phyloP scores from a whole-genome alignment of 2,329 filamentous ascomycete genomes.

The Trematosphaeria pertusa region DNA sequence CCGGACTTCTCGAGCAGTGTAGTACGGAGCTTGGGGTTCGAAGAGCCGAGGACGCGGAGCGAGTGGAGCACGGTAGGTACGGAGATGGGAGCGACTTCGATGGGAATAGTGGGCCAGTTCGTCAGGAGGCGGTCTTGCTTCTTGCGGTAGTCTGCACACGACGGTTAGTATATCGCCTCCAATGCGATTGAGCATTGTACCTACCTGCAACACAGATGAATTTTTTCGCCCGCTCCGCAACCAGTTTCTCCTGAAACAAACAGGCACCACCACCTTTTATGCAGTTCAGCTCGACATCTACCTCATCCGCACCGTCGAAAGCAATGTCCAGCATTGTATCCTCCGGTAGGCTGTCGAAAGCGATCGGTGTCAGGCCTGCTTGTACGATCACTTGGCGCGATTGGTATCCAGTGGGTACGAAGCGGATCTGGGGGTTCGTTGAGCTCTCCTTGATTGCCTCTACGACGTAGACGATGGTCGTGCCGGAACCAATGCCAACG shows the following conservation, averaged over 20 bases:
- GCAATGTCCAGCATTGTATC: slow-evolving; percentile 78
- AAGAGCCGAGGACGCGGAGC: slow-evolving; percentile 75
- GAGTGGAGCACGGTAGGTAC: slow-evolving; percentile 77
- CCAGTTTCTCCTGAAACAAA: slow-evolving; percentile 96
- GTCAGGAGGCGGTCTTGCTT: slow-evolving; percentile 76
- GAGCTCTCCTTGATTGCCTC: slow-evolving; percentile 69
- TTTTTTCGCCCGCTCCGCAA: slow-evolving; percentile 81
- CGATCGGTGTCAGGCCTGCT: slow-evolving; percentile 77
- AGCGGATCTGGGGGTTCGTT: slow-evolving; percentile 68
- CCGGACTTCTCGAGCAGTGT: slow-evolving; percentile 80
- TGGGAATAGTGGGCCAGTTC: slow-evolving; percentile 84
- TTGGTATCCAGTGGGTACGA: slow-evolving; percentile 91
- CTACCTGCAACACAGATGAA: slow-evolving; percentile 86
- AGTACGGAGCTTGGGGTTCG: slow-evolving; percentile 73
- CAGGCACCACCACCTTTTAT: slow-evolving; percentile 99
- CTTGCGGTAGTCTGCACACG: slow-evolving; percentile 79
- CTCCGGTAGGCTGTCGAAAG: slow-evolving; percentile 75
- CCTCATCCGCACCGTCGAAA: slow-evolving; percentile 97
- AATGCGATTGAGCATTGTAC: slow-evolving; percentile 21
- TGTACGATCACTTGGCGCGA: slow-evolving; percentile 84
- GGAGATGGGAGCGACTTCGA: slow-evolving; percentile 89
- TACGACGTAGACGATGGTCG: slow-evolving; percentile 84
- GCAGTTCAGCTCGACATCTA: slow-evolving; percentile 91
- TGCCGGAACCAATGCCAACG: slow-evolving; percentile 82
- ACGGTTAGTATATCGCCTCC: background rate